phyloP scores from a whole-genome alignment of 495 filamentous ascomycete genomes.

The Neurospora sp. region DNA sequence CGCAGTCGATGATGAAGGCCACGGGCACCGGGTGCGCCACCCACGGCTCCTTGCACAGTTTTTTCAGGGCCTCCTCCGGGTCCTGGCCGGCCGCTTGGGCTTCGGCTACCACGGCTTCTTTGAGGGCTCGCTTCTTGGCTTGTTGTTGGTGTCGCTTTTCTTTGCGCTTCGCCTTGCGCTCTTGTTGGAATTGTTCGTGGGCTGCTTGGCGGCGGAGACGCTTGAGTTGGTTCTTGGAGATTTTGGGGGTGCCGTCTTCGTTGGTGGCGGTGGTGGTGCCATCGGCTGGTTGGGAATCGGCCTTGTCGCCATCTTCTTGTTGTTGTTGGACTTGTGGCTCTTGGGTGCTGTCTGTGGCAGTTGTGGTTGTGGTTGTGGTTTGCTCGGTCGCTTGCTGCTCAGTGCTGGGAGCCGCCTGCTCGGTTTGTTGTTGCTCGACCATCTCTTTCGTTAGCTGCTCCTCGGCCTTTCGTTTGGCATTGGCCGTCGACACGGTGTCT shows the following conservation, averaged over 20 bases:
- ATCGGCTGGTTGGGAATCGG: background rate
- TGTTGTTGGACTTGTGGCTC: background rate
- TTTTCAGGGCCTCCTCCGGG: constrained; percentile 7
- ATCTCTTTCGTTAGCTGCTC: constrained; percentile 13
- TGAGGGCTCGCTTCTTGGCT: constrained; percentile 40
- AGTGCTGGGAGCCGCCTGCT: constrained; percentile 3
- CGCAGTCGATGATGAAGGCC: constrained; percentile 78
- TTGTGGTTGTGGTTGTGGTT: background rate
- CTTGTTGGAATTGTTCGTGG: constrained; percentile 58
- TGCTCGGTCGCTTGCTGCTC: background rate
- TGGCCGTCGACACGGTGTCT: constrained; percentile 1
- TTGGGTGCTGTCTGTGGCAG: background rate
- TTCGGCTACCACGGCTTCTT: constrained; percentile 29
- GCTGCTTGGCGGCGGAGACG: constrained; percentile 53
- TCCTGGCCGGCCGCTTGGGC: constrained; percentile 32
- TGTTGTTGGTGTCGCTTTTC: constrained; percentile 59
- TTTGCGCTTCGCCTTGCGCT: constrained; percentile 61
- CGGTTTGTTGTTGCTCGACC: constrained; percentile 5
- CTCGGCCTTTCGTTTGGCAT: constrained; percentile 22
- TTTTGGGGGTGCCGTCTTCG: constrained; percentile 15
- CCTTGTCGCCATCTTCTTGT: background rate
- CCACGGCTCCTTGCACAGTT: constrained; percentile 16
- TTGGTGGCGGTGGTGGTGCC: background rate
- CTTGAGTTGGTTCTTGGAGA: constrained; percentile 79
- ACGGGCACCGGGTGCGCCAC: constrained; percentile 50